Base-by-base conservation (phyloP, 257 asterid genomes). In the Nicotiana obtusifolia region DNA sequence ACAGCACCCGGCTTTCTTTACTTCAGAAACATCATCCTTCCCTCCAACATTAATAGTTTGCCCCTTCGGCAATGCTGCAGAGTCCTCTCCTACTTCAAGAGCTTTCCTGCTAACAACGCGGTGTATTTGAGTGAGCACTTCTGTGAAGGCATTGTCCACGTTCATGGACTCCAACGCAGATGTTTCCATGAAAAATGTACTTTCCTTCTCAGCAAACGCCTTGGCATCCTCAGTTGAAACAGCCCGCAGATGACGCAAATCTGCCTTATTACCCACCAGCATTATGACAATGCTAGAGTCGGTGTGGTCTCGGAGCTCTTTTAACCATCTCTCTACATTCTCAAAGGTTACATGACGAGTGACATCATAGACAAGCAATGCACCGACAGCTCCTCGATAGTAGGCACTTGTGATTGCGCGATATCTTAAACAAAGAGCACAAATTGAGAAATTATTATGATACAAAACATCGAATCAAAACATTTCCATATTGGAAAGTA, bases 1-100 rank as follows among this genome's bases (percentile, higher is more conserved):
- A 33, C 83, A 81, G 53, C 83, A 81, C 54, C 81, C 81, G 5
- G 81, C 81, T 77, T 77, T 77, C 81, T 77, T 77, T 59, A 77
- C 81, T 54, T 33, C 83, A 33, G 77, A 24, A 30, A 26, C 54
- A 52, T 81, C 83, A 65, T 81, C 83, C 52, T 26, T 66, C 28
- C 52, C 66, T n/a, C 79, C 78, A 15, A 81, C 75, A 20, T 52
- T 81, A 26, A 65, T 66, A 8, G 83, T 81, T n/a, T 66, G 61
- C n/a, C 83, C 83, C 64, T 66, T 81, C 14, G 83, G 83, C 5
- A 81, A 5, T 30, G 77, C 7, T 19, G 83, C 65, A 3, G 78
- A 54, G n/a, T 64, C 83, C 44, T 64, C 79, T 30, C 83, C 83
- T 30, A 52, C 65, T 52, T 81, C 83, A 30, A 65, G 83, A 33